Evolutionary conservation across 2,329 filamentous ascomycete species (phyloP).

Genomic region (Aspergillus thermomutatus): DNA sequence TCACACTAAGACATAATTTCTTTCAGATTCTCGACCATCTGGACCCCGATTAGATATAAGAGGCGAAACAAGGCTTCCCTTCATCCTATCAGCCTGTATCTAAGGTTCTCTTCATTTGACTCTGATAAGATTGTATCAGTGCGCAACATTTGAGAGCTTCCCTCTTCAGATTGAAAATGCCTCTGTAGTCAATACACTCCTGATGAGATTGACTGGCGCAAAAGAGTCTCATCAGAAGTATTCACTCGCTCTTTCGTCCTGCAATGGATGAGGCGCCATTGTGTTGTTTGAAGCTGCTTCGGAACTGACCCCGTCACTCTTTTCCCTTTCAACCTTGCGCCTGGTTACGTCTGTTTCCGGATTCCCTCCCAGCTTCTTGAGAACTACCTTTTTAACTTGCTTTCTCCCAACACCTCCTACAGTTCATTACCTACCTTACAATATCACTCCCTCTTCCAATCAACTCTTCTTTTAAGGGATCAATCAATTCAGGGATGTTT

Average conservation of each 20-base stretch:
- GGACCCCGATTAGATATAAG: not conserved
- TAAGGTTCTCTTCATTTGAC: not conserved
- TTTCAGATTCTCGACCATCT: not conserved
- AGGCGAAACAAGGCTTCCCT: not conserved
- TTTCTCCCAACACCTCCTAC: not conserved
- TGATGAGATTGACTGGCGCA: not conserved
- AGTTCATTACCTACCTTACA: not conserved
- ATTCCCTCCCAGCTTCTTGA: conserved; percentile 2
- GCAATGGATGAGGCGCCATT: not conserved
- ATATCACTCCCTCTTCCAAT: not conserved
- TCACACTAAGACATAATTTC: not conserved
- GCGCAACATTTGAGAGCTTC: not conserved
- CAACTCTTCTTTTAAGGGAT: not conserved
- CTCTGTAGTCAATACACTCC: not conserved
- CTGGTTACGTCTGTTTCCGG: not conserved
- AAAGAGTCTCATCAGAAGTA: not conserved
- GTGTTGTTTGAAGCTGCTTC: not conserved
- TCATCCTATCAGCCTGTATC: not conserved
- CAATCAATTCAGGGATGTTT: not conserved
- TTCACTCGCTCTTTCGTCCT: not conserved
- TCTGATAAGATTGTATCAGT: not conserved
- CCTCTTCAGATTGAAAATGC: not conserved
- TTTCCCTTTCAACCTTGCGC: not conserved
- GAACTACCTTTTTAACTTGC: conserved; percentile 1
- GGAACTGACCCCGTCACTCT: not conserved